Base-by-base conservation (phyloP, 805 yeast species). In the Sungouiozyma intestinalis region DNA sequence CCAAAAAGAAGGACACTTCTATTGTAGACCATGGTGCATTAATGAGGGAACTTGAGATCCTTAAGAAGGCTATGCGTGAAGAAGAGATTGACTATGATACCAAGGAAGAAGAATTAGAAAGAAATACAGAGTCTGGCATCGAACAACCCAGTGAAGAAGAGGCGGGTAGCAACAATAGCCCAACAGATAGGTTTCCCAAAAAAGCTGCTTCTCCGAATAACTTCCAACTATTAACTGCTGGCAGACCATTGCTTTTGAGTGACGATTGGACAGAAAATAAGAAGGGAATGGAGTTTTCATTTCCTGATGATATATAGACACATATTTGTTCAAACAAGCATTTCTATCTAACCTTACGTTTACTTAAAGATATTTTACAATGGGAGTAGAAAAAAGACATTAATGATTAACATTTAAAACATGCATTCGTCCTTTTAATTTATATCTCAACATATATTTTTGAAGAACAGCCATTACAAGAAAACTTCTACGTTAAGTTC, bases 401-500 rank as follows among this genome's bases (percentile, higher is more conserved):
- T 24, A 24, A 7, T 7, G 29, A 24, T 24, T 11, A 6, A 24
- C 29, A 7, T 11, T 7, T 24, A 11, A n/a, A 7, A 11, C 29
- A 24, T 24, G 6, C 9, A 24, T 24, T 24, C 6, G 9, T 24
- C 29, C 11, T 24, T 24, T 24, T 11, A 7, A 24, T 7, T 11
- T 24, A 11, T 24, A 24, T 24, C 29, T 24, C n/a, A 24, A 24
- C 29, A 6, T 24, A 24, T 24, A 24, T 24, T 24, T 24, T 24
- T 11, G 11, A 24, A 24, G 29, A 6, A 7, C 29, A 24, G 32
- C 27, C 32, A 43, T 47, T 55, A 85, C 64, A 87, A 74, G 71
- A 90, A 90, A 43, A 79, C 82, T 68, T 87, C 92, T 41, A 92
- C 79, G 58, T 90, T 82, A 48, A 92, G 72, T 70, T 92, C 99